These are phyloP conservation scores for Orbilia ellipsospora DNA, from an alignment of 2,329 filamentous ascomycete genomes.

Conservation along the genomic window DNA sequence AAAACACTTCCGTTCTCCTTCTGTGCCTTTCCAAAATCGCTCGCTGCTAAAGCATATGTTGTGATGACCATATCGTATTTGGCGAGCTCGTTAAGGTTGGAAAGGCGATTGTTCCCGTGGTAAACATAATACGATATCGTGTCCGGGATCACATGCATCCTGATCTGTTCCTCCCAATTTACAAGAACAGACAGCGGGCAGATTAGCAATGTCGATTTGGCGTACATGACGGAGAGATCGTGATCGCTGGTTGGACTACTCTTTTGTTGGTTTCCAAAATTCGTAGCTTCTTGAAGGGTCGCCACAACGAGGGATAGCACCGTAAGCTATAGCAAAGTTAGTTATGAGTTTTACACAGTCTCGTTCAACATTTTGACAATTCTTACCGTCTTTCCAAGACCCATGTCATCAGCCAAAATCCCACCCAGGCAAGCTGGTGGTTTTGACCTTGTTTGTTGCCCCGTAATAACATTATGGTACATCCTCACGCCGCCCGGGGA, in stretches of 20 bases:
- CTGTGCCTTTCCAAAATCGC: constrained; percentile 76
- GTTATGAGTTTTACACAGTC: constrained; percentile 79
- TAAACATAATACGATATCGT: constrained; percentile 82
- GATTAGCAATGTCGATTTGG: constrained; percentile 83
- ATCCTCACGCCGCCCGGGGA: constrained; percentile 69
- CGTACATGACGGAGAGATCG: constrained; percentile 70
- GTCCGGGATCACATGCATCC: constrained; percentile 76
- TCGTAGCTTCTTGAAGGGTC: constrained; percentile 71
- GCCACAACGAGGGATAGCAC: constrained; percentile 79
- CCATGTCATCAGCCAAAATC: constrained; percentile 58
- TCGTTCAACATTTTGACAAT: constrained; percentile 72
- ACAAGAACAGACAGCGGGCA: constrained; percentile 89
- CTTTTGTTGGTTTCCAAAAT: constrained; percentile 65
- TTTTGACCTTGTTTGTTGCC: constrained; percentile 65
- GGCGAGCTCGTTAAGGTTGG: constrained; percentile 41
- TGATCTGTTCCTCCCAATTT: constrained; percentile 95
- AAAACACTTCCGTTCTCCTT: constrained; percentile 63
- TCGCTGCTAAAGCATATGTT: constrained; percentile 60
- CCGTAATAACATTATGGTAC: constrained; percentile 76
- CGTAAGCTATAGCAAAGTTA: constrained; percentile 84
- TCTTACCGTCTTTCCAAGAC: constrained; percentile 69
- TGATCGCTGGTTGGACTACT: constrained; percentile 59
- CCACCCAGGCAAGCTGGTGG: constrained; percentile 53
- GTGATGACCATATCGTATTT: constrained; percentile 60
- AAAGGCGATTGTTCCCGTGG: constrained; percentile 47